Evolutionary conservation across 1,284 basidiomycete genomes (phyloP), one percentile per base, ranked within the genome.

Genomic region (Ceratobasidium sp.): DNA sequence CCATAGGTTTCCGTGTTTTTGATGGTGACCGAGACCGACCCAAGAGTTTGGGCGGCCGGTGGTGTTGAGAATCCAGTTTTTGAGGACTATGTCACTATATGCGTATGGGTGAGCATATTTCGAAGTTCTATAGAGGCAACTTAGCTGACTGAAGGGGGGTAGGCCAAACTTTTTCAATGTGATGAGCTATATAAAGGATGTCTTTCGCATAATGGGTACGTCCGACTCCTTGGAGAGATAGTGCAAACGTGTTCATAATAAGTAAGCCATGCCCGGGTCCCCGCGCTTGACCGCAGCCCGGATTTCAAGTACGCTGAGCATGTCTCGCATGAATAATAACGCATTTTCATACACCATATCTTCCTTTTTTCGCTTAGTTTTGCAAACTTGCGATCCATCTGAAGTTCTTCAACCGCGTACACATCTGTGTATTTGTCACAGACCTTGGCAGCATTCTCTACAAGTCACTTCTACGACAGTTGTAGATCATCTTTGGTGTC

Each of bases 321-420:
- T 83, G 79, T 86, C 85, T 0, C 84, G 83, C 1, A 86, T 23
- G 80, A 86, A 86, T 0, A 87, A 81, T 10, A 82, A 48, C 0
- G 83, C 83, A 77, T 85, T 86, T 78, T 86, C 84, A 64, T 82
- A 85, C 0, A 86, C 83, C 83, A 85, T 84, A 75, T 85, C 84
- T 3, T 84, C 82, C 18, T 74, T 54, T 54, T 50, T n/a, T 55
- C 16, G 73, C 76, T 30, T 74, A 71, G 52, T 62, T 18, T 20
- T 50, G 66, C 33, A 70, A 52, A 35, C 46, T 41, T 60, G 1
- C 66, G 54, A 14, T 38, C 66, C 20, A 27, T 38, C 18, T 54
- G 66, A n/a, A 77, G 76, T 8, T 27, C 12, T 20, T 57, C n/a
- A 35, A 77, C 57, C 18, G 10, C 35, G 7, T 30, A 14, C 6